Percentiles rank a stretch among this genome's conserved stretches.
Evolutionary conservation across 331 rosid species (phyloP).

Genomic region (Quercus lobata): DNA sequence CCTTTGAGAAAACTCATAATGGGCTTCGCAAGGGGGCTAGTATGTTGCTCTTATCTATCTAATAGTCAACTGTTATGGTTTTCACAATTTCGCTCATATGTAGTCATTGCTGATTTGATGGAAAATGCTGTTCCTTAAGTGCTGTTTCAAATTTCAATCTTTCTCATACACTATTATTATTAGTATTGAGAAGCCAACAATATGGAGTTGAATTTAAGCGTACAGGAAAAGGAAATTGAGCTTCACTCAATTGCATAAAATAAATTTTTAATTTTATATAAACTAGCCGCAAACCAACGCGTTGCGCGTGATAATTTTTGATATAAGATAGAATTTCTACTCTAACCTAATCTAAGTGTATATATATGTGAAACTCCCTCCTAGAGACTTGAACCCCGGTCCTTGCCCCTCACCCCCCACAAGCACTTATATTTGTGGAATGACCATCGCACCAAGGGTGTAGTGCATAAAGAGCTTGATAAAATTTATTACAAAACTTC

Average conservation of each 20-base stretch:
- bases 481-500: no score
- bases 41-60: slow-evolving; percentile 31
- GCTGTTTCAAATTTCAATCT: no score
- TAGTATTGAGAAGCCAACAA: not conserved
- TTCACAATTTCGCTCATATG: not conserved
- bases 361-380: no score
- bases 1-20: slow-evolving; percentile 44
- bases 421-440: no score
- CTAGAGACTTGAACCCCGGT: no score
- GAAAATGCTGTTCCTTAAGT: not conserved
- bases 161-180: not conserved
- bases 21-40: slow-evolving; percentile 90
- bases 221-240: not conserved
- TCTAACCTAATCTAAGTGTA: no score
- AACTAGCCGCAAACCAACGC: fast-evolving
- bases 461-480: no score
- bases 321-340: no score
- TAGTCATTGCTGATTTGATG: not conserved
- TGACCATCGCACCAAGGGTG: no score
- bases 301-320: no score
- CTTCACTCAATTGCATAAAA: no score
- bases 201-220: not conserved
- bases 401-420: no score
- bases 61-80: not conserved
- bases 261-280: not conserved